A percentile compares a stretch with the other conserved stretches of the same genome.
phyloP scores from a whole-genome alignment of 441 rosid species.

The Croton laevigatus region DNA sequence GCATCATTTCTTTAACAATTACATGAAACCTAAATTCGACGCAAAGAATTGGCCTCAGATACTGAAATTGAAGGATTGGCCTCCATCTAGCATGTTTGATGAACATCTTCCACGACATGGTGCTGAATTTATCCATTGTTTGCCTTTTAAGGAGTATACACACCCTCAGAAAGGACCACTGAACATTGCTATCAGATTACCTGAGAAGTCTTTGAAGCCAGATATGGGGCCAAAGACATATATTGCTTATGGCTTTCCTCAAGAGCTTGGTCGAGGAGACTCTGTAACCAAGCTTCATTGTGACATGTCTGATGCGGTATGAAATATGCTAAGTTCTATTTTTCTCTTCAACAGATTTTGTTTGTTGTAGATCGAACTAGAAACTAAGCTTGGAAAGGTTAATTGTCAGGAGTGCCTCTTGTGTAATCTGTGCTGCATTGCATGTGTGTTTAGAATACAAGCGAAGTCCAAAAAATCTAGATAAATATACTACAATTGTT shows the following conservation, averaged over 20 bases:
- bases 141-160: constrained; percentile 85
- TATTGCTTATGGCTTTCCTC: constrained; percentile 69
- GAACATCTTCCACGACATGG: constrained; percentile 69
- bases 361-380: background rate
- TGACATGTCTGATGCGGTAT: constrained; percentile 95
- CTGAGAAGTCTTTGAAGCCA: constrained; percentile 53
- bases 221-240: constrained; percentile 96
- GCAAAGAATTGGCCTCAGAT: constrained; percentile 45
- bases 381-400: background rate
- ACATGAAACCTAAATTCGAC: constrained; percentile 43
- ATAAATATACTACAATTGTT: background rate
- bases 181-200: constrained; percentile 68
- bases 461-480: background rate
- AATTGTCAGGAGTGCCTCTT: background rate
- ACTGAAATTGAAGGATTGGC: constrained; percentile 92
- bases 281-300: constrained; percentile 94
- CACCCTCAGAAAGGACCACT: constrained; percentile 61
- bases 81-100: constrained; percentile 58
- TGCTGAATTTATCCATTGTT: constrained; percentile 59
- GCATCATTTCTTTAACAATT: constrained; percentile 58
- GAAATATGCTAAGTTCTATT: constrained; percentile 13
- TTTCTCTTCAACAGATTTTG: background rate
- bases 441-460: background rate
- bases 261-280: constrained; percentile 93
- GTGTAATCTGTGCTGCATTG: background rate